Evolutionary conservation across 768 basidiomycete genomes (phyloP), one percentile per base, ranked within the genome.

Genomic region (Amanita muscaria): DNA sequence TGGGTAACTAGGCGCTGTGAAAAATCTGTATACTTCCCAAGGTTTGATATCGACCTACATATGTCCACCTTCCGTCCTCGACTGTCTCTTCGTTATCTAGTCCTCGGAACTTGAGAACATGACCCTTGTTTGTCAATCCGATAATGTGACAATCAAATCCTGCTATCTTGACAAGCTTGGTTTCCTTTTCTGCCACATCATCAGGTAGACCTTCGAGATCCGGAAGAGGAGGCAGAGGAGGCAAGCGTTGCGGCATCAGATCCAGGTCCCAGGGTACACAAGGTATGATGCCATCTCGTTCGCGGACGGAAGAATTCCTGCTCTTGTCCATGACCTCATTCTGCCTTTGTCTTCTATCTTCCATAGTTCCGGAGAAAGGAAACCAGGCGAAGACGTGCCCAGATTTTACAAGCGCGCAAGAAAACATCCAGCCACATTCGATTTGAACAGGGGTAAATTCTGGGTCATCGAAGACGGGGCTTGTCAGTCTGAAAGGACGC

Each of bases 351-450:
- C 78, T 60, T 3, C 47, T 49, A 8, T 61, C 50, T 14, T 55
- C 51, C 55, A 83, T 66, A 5, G 53, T 51, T 2, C 73, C 77
- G 4, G 60, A 57, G 46, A 69, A 67, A 3, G 83, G 86, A 79
- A 81, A 89, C 77, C 80, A 88, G 3, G 83, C 77, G 49, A 79
- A 76, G 34, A 85, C 79, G 37, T 79, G 74, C 2, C 88, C 86
- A n/a, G 72, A 68, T 48, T 70, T 67, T 7, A 81, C 84, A 53
- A 94, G 77, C 23, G 82, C 66, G 9, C 79, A 74, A n/a, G 83
- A 82, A 59, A 84, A 87, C 11, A 55, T 49, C 90, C 90, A 92
- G 33, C 90, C 89, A 52, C 85, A 83, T 57, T 82, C 83, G 29
- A 88, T 71, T 58, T 85, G 85, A 18, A 66, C 55, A 16, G 72